A percentile compares a stretch with the other conserved stretches of the same genome.
Conservation (phyloP, 495 filamentous ascomycete genomes). For the Opeltia flavorubescens region DNA sequence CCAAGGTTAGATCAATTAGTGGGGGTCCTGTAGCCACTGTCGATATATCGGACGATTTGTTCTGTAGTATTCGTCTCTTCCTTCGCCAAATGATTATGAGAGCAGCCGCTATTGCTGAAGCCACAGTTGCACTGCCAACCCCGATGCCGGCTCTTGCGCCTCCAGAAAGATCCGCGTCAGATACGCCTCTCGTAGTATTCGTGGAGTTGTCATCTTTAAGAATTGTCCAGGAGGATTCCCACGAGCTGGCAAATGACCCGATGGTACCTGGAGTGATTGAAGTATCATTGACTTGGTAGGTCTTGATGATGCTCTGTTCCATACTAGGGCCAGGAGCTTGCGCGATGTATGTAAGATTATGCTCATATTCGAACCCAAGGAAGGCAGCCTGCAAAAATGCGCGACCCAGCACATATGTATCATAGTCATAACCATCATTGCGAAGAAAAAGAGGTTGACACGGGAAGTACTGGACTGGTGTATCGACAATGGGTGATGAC, state of each 20-base stretch:
- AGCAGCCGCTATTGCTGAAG: not conserved
- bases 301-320: constrained; percentile 10
- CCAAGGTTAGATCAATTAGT: not conserved
- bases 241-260: constrained; percentile 21
- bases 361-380: constrained; percentile 33
- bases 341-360: constrained; percentile 30
- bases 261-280: not conserved
- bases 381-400: constrained; percentile 45
- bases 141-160: constrained; percentile 21
- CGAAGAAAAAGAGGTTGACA: constrained; percentile 22
- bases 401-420: constrained; percentile 35
- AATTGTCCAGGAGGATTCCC: constrained; percentile 24
- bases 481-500: constrained; percentile 28
- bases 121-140: no score
- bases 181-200: constrained; percentile 4
- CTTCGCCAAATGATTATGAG: not conserved
- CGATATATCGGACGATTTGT: not conserved
- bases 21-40: no score
- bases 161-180: constrained; percentile 8
- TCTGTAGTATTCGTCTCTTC: not conserved
- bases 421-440: no score
- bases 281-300: constrained; percentile 13
- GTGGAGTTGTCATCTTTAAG: constrained; percentile 12
- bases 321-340: constrained; percentile 34
- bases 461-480: constrained; percentile 35